phyloP scores from a whole-genome alignment of 2,329 filamentous ascomycete species.

The Trichoderma sp. region DNA sequence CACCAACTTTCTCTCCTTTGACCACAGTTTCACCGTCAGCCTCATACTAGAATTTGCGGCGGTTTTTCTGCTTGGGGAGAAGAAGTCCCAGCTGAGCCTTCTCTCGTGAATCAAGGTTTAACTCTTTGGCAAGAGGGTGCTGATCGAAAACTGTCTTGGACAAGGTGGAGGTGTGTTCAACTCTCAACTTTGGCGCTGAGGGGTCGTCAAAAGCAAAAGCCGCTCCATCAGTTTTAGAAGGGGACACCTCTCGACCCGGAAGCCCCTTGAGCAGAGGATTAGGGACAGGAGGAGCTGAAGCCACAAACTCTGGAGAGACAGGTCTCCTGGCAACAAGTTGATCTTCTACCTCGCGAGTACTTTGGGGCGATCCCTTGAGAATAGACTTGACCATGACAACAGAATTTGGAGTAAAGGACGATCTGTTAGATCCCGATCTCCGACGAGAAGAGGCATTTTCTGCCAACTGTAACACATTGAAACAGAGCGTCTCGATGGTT shows the following conservation, averaged over 20 bases:
- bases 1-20: constrained; percentile 15
- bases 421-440: neutral
- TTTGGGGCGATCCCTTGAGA: constrained; percentile 25
- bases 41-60: constrained; percentile 45
- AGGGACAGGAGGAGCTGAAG: constrained; percentile 29
- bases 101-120: constrained; percentile 37
- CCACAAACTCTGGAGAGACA: constrained; percentile 11
- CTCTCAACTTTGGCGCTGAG: constrained; percentile 36
- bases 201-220: constrained; percentile 44
- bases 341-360: constrained; percentile 24
- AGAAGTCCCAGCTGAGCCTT: constrained; percentile 42
- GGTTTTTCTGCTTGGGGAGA: constrained; percentile 40
- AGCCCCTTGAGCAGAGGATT: constrained; percentile 51
- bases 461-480: constrained; percentile 34
- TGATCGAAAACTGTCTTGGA: constrained; percentile 43
- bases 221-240: constrained; percentile 45
- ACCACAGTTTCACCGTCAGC: constrained; percentile 40
- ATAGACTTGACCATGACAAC: constrained; percentile 19
- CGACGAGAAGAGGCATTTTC: constrained; percentile 21
- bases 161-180: constrained; percentile 40
- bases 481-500: constrained; percentile 41
- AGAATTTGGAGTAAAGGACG: constrained; percentile 12
- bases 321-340: constrained; percentile 23
- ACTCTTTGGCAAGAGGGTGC: constrained; percentile 43
- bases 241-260: constrained; percentile 46